phyloP scores from a whole-genome alignment of 805 yeast genomes.

The Sugiyamaella qingdaonensis region DNA sequence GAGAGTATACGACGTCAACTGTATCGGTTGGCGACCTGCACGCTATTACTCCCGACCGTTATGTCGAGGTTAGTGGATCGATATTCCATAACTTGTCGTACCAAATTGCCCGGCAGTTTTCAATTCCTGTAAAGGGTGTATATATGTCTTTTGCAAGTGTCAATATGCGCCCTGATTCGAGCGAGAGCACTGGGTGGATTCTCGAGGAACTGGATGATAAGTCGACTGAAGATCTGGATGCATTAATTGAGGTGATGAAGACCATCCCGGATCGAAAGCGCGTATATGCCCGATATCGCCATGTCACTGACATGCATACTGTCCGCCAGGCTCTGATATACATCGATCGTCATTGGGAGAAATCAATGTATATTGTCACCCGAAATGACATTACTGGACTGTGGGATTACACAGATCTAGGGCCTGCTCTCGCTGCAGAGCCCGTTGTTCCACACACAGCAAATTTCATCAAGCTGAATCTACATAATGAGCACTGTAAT shows the following conservation, averaged over 20 bases:
- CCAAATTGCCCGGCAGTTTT: constrained; percentile 81
- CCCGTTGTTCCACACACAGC: constrained; percentile 57
- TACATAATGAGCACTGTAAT: constrained; percentile 49
- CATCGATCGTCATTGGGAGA: constrained; percentile 83
- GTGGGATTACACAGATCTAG: constrained; percentile 52
- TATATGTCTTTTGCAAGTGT: constrained; percentile 74
- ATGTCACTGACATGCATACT: constrained; percentile 75
- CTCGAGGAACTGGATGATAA: constrained; percentile 71
- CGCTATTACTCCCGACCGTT: constrained; percentile 74
- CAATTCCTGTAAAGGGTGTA: constrained; percentile 82
- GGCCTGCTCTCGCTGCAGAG: constrained; percentile 54
- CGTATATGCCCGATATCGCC: constrained; percentile 68
- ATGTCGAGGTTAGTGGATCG: constrained; percentile 81
- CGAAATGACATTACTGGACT: constrained; percentile 53
- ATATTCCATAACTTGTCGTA: constrained; percentile 81
- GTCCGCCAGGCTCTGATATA: constrained; percentile 61
- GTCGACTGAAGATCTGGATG: constrained; percentile 69
- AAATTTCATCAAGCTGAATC: constrained; percentile 24
- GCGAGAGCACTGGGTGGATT: constrained; percentile 71
- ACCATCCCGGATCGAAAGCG: constrained; percentile 69
- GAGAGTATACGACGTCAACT: constrained; percentile 47
- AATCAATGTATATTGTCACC: constrained; percentile 62
- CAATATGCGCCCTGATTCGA: constrained; percentile 47
- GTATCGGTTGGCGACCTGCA: constrained; percentile 73
- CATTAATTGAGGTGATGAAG: constrained; percentile 74